Evolutionary conservation across 1,139 yeast species (phyloP).

Genomic region (Geotrichum fermentans): DNA sequence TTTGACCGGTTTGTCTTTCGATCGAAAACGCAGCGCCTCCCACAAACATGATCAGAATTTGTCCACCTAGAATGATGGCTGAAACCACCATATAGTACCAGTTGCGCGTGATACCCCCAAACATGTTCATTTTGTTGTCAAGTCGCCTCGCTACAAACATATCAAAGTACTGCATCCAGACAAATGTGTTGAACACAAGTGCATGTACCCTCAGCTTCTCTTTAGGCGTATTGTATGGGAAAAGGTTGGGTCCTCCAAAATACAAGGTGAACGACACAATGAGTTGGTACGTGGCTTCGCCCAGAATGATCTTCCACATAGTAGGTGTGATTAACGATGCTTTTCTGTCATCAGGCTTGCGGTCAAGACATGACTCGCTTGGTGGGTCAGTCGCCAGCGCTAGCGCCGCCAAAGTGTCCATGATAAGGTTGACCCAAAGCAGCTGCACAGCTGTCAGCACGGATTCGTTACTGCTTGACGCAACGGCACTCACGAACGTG

Average conservation of each 20-base stretch:
- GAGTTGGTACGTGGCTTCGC: conserved; percentile 77
- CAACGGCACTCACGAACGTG: conserved; percentile 91
- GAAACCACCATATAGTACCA: conserved; percentile 74
- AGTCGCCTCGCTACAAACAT: conserved; percentile 85
- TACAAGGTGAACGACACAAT: conserved; percentile 71
- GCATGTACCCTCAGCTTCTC: conserved; percentile 64
- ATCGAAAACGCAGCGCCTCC: conserved; percentile 95
- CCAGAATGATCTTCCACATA: conserved; percentile 97
- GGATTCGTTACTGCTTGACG: conserved; percentile 68
- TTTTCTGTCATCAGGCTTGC: conserved; percentile 79
- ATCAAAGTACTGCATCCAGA: conserved; percentile 95
- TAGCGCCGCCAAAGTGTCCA: conserved; percentile 97
- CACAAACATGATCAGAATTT: conserved; percentile 85
- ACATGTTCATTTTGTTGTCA: conserved; percentile 85
- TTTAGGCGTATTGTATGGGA: conserved; percentile 54
- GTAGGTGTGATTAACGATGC: conserved; percentile 80
- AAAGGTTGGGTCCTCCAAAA: conserved; percentile 66
- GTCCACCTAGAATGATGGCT: conserved; percentile 71
- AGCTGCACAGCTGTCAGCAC: conserved; percentile 96
- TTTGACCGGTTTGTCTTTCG: conserved; percentile 67
- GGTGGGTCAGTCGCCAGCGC: conserved; percentile 98
- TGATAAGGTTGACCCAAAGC: conserved; percentile 93
- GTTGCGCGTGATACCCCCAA: conserved; percentile 74
- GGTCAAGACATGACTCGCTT: conserved; percentile 66
- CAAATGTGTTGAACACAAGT: conserved; percentile 90